phyloP scores from a whole-genome alignment of 176 grass and related monocot species.

The Oryza australiensis region DNA sequence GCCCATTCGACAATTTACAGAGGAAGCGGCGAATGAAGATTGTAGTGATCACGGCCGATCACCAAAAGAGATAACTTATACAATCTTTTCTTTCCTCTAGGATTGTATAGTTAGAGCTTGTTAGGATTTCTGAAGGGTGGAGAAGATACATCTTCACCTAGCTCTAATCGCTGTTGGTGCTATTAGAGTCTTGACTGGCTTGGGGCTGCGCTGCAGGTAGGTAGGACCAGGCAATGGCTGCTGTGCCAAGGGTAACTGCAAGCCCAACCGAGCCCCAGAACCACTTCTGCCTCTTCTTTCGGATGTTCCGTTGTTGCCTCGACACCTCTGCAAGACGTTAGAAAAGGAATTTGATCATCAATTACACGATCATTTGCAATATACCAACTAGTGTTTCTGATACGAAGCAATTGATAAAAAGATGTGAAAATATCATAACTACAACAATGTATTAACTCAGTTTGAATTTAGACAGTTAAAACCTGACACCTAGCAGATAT shows the following conservation, averaged over 20 bases:
- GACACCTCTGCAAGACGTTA: slow-evolving; percentile 65
- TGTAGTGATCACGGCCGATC: slow-evolving; percentile 45
- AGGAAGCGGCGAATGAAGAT: slow-evolving; percentile 42
- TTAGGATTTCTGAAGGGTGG: slow-evolving; percentile 44
- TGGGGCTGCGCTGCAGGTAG: slow-evolving; percentile 48
- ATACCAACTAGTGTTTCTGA: neutral
- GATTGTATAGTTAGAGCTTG: slow-evolving; percentile 57
- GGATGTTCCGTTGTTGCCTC: slow-evolving; percentile 65
- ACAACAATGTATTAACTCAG: neutral
- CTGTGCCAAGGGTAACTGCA: slow-evolving; percentile 67
- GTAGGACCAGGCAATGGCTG: slow-evolving; percentile 85
- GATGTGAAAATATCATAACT: slow-evolving; percentile 1
- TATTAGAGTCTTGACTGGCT: slow-evolving; percentile 34
- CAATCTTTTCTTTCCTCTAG: slow-evolving; percentile 47
- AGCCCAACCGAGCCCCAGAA: slow-evolving; percentile 87
- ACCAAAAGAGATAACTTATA: slow-evolving; percentile 58
- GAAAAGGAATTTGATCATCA: neutral
- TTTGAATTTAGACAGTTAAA: neutral
- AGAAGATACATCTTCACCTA: slow-evolving; percentile 41
- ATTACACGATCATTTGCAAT: neutral
- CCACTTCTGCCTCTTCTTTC: slow-evolving; percentile 83
- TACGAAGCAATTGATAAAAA: neutral
- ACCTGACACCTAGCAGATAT: neutral
- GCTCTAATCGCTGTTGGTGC: slow-evolving; percentile 38
- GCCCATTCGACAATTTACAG: slow-evolving; percentile 51